Base-by-base conservation (phyloP, 192 early-diverging fungal species). In the Phlyctochytrium bullatum region DNA sequence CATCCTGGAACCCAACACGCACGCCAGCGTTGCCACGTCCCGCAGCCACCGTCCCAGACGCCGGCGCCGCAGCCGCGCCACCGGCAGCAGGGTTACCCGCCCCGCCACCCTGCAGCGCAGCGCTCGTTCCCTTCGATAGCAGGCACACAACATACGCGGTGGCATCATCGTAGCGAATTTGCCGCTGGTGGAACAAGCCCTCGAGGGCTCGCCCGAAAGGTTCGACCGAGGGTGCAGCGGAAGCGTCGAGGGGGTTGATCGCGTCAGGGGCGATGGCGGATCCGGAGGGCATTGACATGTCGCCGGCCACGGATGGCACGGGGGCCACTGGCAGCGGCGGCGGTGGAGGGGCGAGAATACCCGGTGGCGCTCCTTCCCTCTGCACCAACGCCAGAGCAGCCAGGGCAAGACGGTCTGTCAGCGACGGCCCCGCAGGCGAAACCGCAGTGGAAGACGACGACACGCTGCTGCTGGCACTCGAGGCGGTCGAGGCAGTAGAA, bases 111-210 rank as follows among this genome's bases (percentile, higher is more conserved):
- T 20, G 6, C 40, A 47, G 20, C 6, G 40, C 40, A 6, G 6
- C 40, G 10, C 40, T 20, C 6, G 40, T 47, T 14, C 10, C 40
- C 40, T 20, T 47, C 10, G 10, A 14, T 20, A 47, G 6, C 6
- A 47, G 6, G 40, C 10, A 47, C 40, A 47, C 40, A 20, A 82
- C 67, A 36, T 77, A 65, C 0, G 78, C 80, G 1, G 80, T 82
- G 0, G 76, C 73, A 64, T 82, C 80, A 61, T 82, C 80, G 61
- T 82, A 82, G 25, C 80, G 53, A 32, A 61, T 47, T 47, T 71
- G 70, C 23, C 69, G 59, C 32, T 66, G 63, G 51, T 59, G 68
- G 50, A 73, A 83, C 62, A 83, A 53, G 16, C 58, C 57, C 31
- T 64, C 33, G 50, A 36, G 47, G 16, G 63, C 50, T 28, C 54